phyloP scores from a whole-genome alignment of 495 filamentous ascomycete species.

The Xylaria flabelliformis region DNA sequence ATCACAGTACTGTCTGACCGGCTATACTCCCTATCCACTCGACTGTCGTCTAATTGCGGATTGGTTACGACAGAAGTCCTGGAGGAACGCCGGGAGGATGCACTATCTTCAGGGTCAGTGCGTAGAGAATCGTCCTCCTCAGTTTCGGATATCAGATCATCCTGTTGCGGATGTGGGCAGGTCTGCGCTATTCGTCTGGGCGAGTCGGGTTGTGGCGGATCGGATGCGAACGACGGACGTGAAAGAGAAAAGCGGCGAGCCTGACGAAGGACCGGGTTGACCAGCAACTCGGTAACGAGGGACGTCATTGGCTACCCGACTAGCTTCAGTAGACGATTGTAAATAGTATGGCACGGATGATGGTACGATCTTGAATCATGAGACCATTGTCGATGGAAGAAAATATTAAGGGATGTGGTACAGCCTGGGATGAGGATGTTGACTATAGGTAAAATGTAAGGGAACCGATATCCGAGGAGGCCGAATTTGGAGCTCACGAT shows the following conservation, averaged over 20 bases:
- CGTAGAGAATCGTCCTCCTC: constrained; percentile 36
- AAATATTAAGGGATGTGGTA: neutral
- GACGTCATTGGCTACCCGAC: constrained; percentile 66
- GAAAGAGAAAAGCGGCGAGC: constrained; percentile 70
- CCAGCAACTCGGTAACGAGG: constrained; percentile 74
- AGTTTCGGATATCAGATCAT: constrained; percentile 40
- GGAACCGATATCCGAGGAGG: neutral
- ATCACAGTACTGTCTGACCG: neutral
- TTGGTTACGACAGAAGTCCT: constrained; percentile 36
- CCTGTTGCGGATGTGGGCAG: constrained; percentile 30
- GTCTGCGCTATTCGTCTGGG: constrained; percentile 21
- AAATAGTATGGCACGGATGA: neutral
- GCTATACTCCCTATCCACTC: constrained; percentile 11
- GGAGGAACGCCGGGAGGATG: constrained; percentile 33
- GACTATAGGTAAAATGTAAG: constrained; percentile 2
- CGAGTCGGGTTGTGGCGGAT: constrained; percentile 39
- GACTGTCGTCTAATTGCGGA: constrained; percentile 23
- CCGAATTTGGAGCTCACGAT: no score
- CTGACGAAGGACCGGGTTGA: constrained; percentile 78
- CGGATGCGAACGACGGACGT: constrained; percentile 43
- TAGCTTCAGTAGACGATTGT: neutral
- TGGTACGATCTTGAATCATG: constrained; percentile 15
- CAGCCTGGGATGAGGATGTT: constrained; percentile 5
- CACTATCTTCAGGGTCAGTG: constrained; percentile 31
- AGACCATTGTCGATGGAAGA: constrained; percentile 16